phyloP scores from a whole-genome alignment of 2,329 filamentous ascomycete species.

The Neofusicoccum parvum region DNA sequence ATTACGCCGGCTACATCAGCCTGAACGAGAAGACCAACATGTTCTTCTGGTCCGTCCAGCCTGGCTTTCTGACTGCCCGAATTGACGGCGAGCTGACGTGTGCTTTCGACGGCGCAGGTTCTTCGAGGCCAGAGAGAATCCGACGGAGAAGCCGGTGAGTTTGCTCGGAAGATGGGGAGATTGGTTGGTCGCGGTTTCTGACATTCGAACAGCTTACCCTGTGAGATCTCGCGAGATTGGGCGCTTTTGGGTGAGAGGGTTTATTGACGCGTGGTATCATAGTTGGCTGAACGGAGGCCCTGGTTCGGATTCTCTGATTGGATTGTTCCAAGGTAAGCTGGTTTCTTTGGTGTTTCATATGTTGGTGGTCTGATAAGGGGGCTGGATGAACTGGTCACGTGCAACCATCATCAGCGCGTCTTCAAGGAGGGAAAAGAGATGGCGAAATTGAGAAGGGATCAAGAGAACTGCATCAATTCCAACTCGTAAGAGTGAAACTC shows the following conservation, averaged over 20 bases:
- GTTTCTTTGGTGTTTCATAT: conserved; percentile 10
- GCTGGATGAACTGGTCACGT: too few relatives aligned
- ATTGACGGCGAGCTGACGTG: too few relatives aligned
- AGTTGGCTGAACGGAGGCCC: conserved; percentile 37
- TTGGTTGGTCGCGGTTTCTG: background rate
- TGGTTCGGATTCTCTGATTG: conserved; percentile 48
- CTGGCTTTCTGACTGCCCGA: too few relatives aligned
- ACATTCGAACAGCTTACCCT: background rate
- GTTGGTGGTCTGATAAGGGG: background rate
- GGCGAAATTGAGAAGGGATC: too few relatives aligned
- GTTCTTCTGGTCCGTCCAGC: conserved; percentile 54
- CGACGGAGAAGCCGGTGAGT: conserved; percentile 25
- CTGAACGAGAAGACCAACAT: conserved; percentile 39
- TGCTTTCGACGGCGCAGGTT: conserved; percentile 22
- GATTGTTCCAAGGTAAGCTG: conserved; percentile 34
- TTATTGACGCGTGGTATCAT: background rate
- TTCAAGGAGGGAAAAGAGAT: too few relatives aligned
- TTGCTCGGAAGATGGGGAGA: background rate
- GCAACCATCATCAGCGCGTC: too few relatives aligned
- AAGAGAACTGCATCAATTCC: too few relatives aligned
- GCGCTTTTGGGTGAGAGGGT: background rate
- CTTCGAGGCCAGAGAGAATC: conserved; percentile 52
- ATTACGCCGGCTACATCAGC: conserved; percentile 42
- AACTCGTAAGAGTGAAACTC: too few relatives aligned
- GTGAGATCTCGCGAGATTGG: background rate